A percentile compares a stretch with the other conserved stretches of the same genome.
Evolutionary conservation across 2,329 filamentous ascomycete species (phyloP).

Genomic region (Exophiala sp.): DNA sequence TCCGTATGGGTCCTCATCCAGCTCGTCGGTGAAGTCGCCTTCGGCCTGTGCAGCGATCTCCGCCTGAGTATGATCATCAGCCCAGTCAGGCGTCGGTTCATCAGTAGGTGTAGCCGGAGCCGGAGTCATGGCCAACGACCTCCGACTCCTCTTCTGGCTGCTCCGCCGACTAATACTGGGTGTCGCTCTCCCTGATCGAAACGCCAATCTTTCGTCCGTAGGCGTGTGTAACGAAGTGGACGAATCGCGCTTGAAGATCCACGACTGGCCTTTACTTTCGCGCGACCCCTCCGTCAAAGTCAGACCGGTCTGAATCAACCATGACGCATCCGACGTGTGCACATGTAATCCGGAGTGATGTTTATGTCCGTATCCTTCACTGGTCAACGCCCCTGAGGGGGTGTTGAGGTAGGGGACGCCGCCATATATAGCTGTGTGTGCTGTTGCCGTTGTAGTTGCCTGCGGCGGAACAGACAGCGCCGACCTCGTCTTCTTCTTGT

Average conservation of each 20-base stretch:
- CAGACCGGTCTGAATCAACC: conserved; percentile 55
- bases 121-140: conserved; percentile 36
- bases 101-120: conserved; percentile 20
- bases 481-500: conserved; percentile 17
- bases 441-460: conserved; percentile 8
- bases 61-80: conserved; percentile 26
- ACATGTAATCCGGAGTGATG: background rate
- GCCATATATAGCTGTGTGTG: background rate
- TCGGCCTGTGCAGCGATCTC: conserved; percentile 26
- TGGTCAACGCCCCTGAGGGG: conserved; percentile 22
- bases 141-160: conserved; percentile 34
- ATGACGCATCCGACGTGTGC: conserved; percentile 31
- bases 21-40: conserved; percentile 19
- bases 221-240: conserved; percentile 45
- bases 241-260: conserved; percentile 52
- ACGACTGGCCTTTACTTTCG: conserved; percentile 58
- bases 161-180: conserved; percentile 28
- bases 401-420: background rate
- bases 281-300: conserved; percentile 52
- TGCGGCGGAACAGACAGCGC: conserved; percentile 10
- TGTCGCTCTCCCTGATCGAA: conserved; percentile 21
- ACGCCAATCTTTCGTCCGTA: conserved; percentile 22
- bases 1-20: conserved; percentile 26
- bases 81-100: conserved; percentile 26
- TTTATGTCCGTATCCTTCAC: conserved; percentile 22